Evolutionary conservation across 768 basidiomycete genomes (phyloP), one percentile per base, ranked within the genome.

Genomic region (Porphyrellus cyaneotinctus): DNA sequence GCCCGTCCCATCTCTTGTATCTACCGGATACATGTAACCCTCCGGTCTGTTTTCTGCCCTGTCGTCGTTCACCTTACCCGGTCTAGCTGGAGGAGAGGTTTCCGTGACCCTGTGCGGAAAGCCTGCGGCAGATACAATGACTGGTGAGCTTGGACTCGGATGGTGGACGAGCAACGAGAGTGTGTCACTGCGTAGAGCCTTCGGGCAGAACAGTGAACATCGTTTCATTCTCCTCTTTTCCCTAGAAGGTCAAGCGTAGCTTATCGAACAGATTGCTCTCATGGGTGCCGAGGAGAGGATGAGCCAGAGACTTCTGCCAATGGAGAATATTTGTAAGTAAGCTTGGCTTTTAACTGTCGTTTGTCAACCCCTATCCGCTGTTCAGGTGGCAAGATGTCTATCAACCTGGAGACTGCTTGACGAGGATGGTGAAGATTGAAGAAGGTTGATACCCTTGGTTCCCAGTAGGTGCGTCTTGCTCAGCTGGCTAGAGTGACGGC

Each of bases 1-100:
- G 50, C 58, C 14, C 68, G 70, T 44, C 66, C 64, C 13, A 63
- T 33, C 57, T 64, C 30, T 47, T 68, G 38, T 69, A 61, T 14
- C 39, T 64, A 7, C 61, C 59, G n/a, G 46, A 63, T 22, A 61
- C 52, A 45, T 42, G 62, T 55, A 47, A 36, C 36, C 17, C 0
- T 33, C 15, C 13, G 4, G 8, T 24, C 18, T 13, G 6, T 30
- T 41, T 30, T 14, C 11, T 7, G 3, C 8, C 8, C 1, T 33
- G 7, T 8, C 17, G 4, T 39, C 43, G 8, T 49, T 41, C 33
- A 51, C 24, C 26, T 12, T 1, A 47, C 30, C 15, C 10, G 1
- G 6, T 17, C n/a, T 13, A 60, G 58, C 47, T 14, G 54, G 62
- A 24, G 52, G 46, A 35, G 26, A 20, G 4, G 23, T 63, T n/a